Evolutionary conservation across 257 asterid species (phyloP).

Genomic region (Salvia hispanica): DNA sequence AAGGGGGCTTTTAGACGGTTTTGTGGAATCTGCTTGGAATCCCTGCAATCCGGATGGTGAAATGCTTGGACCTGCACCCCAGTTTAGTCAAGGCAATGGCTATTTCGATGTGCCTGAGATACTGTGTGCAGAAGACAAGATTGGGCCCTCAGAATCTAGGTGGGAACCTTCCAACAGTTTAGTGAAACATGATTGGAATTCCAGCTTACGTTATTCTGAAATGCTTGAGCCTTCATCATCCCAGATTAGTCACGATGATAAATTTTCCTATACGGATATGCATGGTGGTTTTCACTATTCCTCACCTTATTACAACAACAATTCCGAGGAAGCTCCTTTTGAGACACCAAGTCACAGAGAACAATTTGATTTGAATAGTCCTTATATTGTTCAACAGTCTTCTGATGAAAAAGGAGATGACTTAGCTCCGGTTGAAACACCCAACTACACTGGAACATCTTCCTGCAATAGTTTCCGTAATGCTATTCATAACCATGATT

Average conservation of each 20-base stretch:
- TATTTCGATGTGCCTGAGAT: conserved; percentile 23
- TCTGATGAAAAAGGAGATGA: conserved; percentile 30
- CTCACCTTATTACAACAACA: conserved; percentile 37
- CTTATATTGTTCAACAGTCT: conserved; percentile 38
- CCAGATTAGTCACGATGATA: conserved; percentile 39
- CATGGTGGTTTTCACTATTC: conserved; percentile 36
- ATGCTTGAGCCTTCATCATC: conserved; percentile 36
- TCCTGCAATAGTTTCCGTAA: conserved; percentile 17
- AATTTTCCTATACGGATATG: conserved; percentile 27
- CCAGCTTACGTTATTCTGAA: conserved; percentile 31
- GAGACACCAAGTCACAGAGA: conserved; percentile 31
- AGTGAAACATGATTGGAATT: conserved; percentile 39
- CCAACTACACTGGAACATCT: conserved; percentile 24
- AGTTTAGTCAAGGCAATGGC: conserved; percentile 42
- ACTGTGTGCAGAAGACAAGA: conserved; percentile 24
- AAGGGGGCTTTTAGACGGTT: conserved; percentile 41
- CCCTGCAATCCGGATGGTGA: conserved; percentile 34
- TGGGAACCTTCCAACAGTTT: conserved; percentile 39
- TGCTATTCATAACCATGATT: conserved; percentile 22
- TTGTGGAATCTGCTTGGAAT: conserved; percentile 40
- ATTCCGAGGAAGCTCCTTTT: conserved; percentile 37
- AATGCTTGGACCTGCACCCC: conserved; percentile 40
- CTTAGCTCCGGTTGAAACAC: conserved; percentile 24
- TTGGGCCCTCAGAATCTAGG: conserved; percentile 41
- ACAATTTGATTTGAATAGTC: conserved; percentile 37